A percentile compares a stretch with the other conserved stretches of the same genome.
phyloP scores from a whole-genome alignment of 2,329 filamentous ascomycete genomes.

The Botryotinia calthae region DNA sequence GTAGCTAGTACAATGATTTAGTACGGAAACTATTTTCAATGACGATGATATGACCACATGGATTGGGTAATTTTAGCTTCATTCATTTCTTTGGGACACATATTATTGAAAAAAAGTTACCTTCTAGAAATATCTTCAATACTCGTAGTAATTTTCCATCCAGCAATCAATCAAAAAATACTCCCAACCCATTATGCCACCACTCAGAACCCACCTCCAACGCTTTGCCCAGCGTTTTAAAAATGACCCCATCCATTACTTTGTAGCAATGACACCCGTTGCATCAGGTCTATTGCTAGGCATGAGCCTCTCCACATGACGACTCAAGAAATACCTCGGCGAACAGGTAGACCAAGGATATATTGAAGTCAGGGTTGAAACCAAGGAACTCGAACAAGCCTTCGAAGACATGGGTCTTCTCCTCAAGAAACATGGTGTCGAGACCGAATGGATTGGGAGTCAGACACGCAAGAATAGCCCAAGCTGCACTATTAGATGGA shows the following conservation, averaged over 20 bases:
- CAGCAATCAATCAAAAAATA: neutral
- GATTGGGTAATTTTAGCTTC: neutral
- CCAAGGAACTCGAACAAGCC: neutral
- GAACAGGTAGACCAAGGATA: neutral
- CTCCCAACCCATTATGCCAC: neutral
- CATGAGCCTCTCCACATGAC: neutral
- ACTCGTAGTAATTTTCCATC: neutral
- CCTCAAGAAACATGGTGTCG: neutral
- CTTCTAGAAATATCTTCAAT: neutral
- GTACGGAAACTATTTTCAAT: neutral
- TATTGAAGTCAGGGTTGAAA: neutral
- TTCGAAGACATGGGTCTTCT: neutral
- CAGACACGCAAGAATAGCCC: neutral
- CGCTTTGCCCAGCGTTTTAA: neutral
- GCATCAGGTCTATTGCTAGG: neutral
- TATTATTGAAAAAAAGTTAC: too few relatives aligned
- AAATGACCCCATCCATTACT: neutral
- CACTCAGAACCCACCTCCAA: neutral
- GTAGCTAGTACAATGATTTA: neutral
- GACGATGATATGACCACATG: neutral
- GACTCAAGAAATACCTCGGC: neutral
- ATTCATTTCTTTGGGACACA: too few relatives aligned
- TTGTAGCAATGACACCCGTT: neutral
- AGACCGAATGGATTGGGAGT: neutral
- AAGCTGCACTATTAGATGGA: neutral